These are phyloP conservation scores for Biscogniauxia sp. DNA, from an alignment of 2,329 filamentous ascomycete genomes.

Conservation along the genomic window DNA sequence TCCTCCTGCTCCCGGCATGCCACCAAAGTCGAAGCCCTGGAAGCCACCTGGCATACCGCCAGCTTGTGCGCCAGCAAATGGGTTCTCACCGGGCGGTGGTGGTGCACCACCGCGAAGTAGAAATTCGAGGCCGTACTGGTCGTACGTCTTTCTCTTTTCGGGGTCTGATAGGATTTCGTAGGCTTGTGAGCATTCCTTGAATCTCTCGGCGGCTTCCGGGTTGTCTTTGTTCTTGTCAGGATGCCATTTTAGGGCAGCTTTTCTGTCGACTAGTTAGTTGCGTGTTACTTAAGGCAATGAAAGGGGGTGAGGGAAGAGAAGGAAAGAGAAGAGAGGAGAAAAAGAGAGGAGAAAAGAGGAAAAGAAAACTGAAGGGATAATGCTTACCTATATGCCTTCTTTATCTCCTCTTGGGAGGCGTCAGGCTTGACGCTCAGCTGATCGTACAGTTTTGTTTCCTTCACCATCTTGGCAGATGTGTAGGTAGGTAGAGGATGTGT, in stretches of 20 bases:
- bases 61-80: constrained; percentile 57
- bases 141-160: constrained; percentile 93
- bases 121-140: constrained; percentile 92
- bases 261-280: constrained; percentile 53
- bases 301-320: neutral
- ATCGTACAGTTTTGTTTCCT: constrained; percentile 95
- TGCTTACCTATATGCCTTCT: constrained; percentile 85
- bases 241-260: constrained; percentile 87
- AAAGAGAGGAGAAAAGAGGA: neutral
- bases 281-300: constrained; percentile 7
- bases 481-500: constrained; percentile 5
- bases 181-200: constrained; percentile 96
- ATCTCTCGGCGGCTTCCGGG: constrained; percentile 81
- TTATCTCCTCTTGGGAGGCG: constrained; percentile 90
- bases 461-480: constrained; percentile 66
- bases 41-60: constrained; percentile 54
- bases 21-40: constrained; percentile 51
- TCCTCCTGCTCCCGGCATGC: constrained; percentile 45
- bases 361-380: constrained; percentile 6
- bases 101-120: constrained; percentile 75
- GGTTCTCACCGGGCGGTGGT: constrained; percentile 63
- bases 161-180: constrained; percentile 98
- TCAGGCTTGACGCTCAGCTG: constrained; percentile 73
- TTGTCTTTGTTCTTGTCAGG: constrained; percentile 98
- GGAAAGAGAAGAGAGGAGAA: neutral